Base-by-base conservation (phyloP, 2,329 filamentous ascomycete genomes). In the Fusarium fujikuroi region DNA sequence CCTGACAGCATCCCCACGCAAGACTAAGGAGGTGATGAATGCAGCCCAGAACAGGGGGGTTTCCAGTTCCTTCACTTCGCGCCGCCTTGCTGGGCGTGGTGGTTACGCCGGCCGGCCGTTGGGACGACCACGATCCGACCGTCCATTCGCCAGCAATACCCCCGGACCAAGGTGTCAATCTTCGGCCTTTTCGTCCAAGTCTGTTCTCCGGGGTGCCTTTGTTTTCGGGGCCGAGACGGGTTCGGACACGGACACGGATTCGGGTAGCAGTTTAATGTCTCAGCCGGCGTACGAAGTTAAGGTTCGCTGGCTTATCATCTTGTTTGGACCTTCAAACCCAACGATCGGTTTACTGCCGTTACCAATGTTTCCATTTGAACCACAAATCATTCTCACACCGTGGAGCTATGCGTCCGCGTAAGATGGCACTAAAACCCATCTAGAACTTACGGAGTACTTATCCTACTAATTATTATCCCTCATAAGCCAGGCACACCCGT, bases 111-210 rank as follows among this genome's bases (percentile, higher is more conserved):
- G 63, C 57, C 42, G 52, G 63, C 63, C 58, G 66, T 75, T 73
- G 65, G 74, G 69, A 60, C 72, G 59, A 70, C 75, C 66, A 61
- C 58, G 74, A 76, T 75, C 72, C 69, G 66, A 69, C 63, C 66
- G 53, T 36, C 64, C 66, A 69, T 69, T 69, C 61, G 46, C 66
- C 57, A 74, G 47, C 46, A 34, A 37, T n/a, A 19, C 50, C 70
- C 53, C 53, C 56, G 53, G 63, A 43, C 43, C 43, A 43, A 40
- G 44, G 28, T 49, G 58, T 46, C 52, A 72, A 72, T 69, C 69
- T 57, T 70, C 42, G 39, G 47, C 67, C 64, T 56, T 66, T 66
- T 69, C 28, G 70, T 57, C 34, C 52, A 68, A 63, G 63, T 57
- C 50, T 68, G 54, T 54, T 72, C 46, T 60, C 60, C 58, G 65